Percentiles rank a stretch among this genome's conserved stretches.
Conservation (phyloP, 2,329 filamentous ascomycete species). For the Colletotrichum acutatum region DNA sequence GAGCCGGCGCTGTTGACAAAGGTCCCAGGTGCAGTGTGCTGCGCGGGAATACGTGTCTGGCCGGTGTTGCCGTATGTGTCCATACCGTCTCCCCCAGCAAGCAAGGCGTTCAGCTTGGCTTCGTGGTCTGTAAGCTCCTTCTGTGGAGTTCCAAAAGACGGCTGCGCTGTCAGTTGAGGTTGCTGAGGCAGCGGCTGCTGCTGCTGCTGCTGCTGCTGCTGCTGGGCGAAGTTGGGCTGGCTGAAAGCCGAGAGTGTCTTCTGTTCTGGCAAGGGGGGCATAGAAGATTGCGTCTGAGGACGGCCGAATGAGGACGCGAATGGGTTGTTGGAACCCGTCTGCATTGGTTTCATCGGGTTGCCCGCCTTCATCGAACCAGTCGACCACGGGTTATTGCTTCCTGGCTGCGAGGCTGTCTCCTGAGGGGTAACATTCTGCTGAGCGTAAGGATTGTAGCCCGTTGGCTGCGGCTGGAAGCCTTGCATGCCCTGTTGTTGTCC, state of each 20-base stretch:
- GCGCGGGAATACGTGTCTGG: constrained; percentile 91
- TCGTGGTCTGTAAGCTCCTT: constrained; percentile 71
- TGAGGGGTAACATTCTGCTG: constrained; percentile 58
- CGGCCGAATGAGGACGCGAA: constrained; percentile 82
- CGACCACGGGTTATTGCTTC: constrained; percentile 96
- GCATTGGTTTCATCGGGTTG: constrained; percentile 78
- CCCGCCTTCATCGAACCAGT: constrained; percentile 66
- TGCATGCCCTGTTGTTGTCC: constrained; percentile 61
- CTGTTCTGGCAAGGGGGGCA: constrained; percentile 86
- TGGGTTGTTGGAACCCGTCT: constrained; percentile 97
- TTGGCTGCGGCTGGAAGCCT: constrained; percentile 61
- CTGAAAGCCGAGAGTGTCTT: constrained; percentile 74
- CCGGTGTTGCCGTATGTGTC: constrained; percentile 99
- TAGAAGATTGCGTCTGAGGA: constrained; percentile 66
- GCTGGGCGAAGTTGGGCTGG: constrained; percentile 51
- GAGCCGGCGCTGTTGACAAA: constrained; percentile 96
- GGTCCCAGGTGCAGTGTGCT: constrained; percentile 94
- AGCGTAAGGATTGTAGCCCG: constrained; percentile 66
- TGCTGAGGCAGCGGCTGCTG: background rate
- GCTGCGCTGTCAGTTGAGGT: background rate
- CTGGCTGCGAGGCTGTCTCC: constrained; percentile 75
- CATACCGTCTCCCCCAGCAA: constrained; percentile 89
- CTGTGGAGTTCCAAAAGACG: constrained; percentile 50
- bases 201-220: constrained; percentile 8
- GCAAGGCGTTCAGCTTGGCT: constrained; percentile 85